These are phyloP conservation scores for Aureobasidium subglaciale DNA, from an alignment of 2,329 filamentous ascomycete species.

Conservation along the genomic window DNA sequence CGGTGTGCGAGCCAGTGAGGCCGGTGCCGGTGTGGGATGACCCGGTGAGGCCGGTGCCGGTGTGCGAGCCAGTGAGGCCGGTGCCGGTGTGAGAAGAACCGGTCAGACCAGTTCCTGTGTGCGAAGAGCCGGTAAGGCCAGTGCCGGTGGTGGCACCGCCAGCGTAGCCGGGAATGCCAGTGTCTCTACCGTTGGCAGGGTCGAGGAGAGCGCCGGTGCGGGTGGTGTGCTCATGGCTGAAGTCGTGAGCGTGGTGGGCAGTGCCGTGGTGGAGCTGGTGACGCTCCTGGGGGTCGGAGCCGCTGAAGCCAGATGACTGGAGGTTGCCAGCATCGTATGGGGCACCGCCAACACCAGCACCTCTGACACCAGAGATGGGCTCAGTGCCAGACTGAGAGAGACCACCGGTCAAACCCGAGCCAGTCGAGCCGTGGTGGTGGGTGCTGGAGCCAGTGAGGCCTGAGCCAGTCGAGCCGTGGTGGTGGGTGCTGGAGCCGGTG, in stretches of 20 bases:
- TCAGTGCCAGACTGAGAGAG: slow-evolving; percentile 4
- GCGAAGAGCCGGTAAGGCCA: background rate
- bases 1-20: background rate
- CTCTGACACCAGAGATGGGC: slow-evolving; percentile 9
- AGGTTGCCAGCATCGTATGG: slow-evolving; percentile 12
- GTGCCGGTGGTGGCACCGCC: background rate
- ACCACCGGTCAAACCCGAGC: background rate
- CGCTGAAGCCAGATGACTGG: background rate
- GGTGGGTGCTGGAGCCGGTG: background rate
- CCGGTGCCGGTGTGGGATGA: background rate
- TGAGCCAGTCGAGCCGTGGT: slow-evolving; percentile 2
- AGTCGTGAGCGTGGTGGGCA: slow-evolving; percentile 5
- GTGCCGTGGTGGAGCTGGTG: slow-evolving; percentile 8
- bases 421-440: slow-evolving; percentile 5
- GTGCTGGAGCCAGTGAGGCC: background rate
- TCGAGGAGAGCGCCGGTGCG: slow-evolving; percentile 6
- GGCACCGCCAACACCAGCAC: slow-evolving; percentile 6
- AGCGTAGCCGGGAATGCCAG: slow-evolving; percentile 8
- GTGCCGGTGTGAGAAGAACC: background rate
- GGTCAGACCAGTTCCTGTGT: background rate
- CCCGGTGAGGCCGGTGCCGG: background rate
- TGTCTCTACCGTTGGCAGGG: slow-evolving; percentile 9
- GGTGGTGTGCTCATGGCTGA: slow-evolving; percentile 12
- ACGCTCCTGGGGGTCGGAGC: background rate
- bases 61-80: background rate